A percentile compares a stretch with the other conserved stretches of the same genome.
phyloP scores from a whole-genome alignment of 2,329 filamentous ascomycete species.

The Phialocephala subalpina region DNA sequence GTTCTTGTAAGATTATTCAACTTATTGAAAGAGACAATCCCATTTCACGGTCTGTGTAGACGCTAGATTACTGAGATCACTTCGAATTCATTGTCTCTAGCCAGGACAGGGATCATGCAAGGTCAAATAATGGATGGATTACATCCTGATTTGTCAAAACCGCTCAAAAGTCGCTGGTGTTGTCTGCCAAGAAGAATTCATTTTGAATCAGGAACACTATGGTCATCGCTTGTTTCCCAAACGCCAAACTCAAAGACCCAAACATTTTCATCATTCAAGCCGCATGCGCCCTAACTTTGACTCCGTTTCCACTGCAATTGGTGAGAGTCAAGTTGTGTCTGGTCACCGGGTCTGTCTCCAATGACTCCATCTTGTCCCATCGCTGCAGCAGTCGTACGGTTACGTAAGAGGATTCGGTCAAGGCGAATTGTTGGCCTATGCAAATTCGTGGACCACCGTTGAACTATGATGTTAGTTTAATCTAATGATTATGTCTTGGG shows the following conservation, averaged over 20 bases:
- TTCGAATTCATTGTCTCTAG: background rate
- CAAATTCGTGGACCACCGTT: conserved; percentile 50
- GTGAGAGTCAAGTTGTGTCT: conserved; percentile 39
- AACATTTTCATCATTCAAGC: background rate
- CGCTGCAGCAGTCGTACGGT: conserved; percentile 46
- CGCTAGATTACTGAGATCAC: background rate
- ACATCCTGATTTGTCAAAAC: background rate
- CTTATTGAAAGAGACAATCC: too few relatives aligned
- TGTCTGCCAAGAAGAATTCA: background rate
- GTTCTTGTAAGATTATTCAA: too few relatives aligned
- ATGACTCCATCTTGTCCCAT: conserved; percentile 44
- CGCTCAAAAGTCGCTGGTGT: background rate
- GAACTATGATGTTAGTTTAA: conserved; percentile 37
- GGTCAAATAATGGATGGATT: background rate
- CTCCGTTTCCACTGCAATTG: conserved; percentile 44
- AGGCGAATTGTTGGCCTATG: conserved; percentile 48
- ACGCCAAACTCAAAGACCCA: background rate
- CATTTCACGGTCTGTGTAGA: background rate
- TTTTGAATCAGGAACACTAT: background rate
- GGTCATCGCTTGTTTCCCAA: background rate
- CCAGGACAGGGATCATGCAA: background rate
- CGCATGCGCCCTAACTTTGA: conserved; percentile 45
- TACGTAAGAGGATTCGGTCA: conserved; percentile 47
- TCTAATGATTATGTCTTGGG: background rate
- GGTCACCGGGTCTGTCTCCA: conserved; percentile 43